Percentiles rank a stretch among this genome's conserved stretches.
Evolutionary conservation across 805 yeast genomes (phyloP).

Genomic region (Brettanomyces nanus): DNA sequence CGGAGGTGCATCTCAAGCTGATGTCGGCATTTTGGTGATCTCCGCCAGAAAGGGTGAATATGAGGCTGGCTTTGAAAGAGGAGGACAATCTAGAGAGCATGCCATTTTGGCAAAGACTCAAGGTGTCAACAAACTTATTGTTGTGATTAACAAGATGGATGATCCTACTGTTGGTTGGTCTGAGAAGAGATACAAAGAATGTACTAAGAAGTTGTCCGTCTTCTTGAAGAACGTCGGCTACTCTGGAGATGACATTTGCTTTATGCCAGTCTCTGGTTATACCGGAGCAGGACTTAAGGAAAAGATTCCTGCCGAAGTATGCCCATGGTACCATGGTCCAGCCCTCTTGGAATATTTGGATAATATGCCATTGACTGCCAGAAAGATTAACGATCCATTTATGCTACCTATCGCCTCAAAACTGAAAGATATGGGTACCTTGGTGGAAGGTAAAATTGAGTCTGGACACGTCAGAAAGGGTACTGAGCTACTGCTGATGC

Average conservation of each 20-base stretch:
- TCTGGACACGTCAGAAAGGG: conserved; percentile 88
- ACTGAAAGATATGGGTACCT: conserved; percentile 94
- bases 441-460: conserved; percentile 97
- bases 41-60: conserved; percentile 99
- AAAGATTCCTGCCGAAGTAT: conserved; percentile 56
- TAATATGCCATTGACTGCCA: conserved; percentile 66
- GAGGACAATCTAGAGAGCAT: conserved; percentile 98
- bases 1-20: conserved; percentile 99
- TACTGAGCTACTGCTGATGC: conserved; percentile 76
- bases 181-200: conserved; percentile 91
- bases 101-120: conserved; percentile 96
- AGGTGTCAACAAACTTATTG: conserved; percentile 91
- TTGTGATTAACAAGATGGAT: conserved; percentile 97
- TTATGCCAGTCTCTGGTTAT: conserved; percentile 97
- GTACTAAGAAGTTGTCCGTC: conserved; percentile 69
- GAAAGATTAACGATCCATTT: conserved; percentile 90
- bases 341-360: conserved; percentile 86
- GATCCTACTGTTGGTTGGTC: conserved; percentile 97
- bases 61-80: conserved; percentile 98
- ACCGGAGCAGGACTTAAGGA: conserved; percentile 96
- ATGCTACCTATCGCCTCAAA: conserved; percentile 94
- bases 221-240: conserved; percentile 89
- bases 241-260: conserved; percentile 74
- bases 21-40: conserved; percentile 93
- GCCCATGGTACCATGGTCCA: conserved; percentile 96